Percentiles rank a stretch among this genome's conserved stretches.
phyloP scores from a whole-genome alignment of 805 yeast genomes.

The Torulaspora indica region DNA sequence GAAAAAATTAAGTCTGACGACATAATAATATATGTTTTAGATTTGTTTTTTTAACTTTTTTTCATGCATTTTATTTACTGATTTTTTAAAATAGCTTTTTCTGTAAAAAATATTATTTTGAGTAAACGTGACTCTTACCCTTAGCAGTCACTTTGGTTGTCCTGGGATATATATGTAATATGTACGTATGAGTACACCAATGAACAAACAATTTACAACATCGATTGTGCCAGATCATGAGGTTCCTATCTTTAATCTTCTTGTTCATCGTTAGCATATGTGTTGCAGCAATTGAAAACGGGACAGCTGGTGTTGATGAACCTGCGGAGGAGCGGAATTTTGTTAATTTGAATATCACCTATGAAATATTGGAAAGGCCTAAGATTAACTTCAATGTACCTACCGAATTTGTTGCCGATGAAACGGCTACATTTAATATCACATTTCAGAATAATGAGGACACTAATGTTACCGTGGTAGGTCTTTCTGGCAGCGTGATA shows the following conservation, averaged over 20 bases:
- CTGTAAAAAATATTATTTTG: no score
- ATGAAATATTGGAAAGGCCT: slow-evolving; percentile 45
- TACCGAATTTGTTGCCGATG: slow-evolving; percentile 47
- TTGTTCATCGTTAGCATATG: neutral
- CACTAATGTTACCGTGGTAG: slow-evolving; percentile 49
- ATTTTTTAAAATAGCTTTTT: no score
- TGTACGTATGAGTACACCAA: neutral
- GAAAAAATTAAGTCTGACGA: no score
- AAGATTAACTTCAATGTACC: slow-evolving; percentile 39
- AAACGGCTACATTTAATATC: slow-evolving; percentile 49
- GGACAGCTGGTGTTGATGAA: neutral
- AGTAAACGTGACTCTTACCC: no score
- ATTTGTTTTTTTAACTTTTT: no score
- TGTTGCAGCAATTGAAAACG: neutral
- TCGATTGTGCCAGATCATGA: neutral
- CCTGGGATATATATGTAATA: no score
- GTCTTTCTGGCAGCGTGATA: slow-evolving; percentile 63
- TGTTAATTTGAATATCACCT: slow-evolving; percentile 45
- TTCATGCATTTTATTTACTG: no score
- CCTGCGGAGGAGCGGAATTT: slow-evolving; percentile 4
- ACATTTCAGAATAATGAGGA: slow-evolving; percentile 52
- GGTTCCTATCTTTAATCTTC: neutral
- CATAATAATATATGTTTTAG: no score
- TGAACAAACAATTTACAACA: neutral
- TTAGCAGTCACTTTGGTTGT: no score